Evolutionary conservation across 257 asterid species (phyloP), one percentile per base, ranked within the genome.

Genomic region (Scutellaria minor): DNA sequence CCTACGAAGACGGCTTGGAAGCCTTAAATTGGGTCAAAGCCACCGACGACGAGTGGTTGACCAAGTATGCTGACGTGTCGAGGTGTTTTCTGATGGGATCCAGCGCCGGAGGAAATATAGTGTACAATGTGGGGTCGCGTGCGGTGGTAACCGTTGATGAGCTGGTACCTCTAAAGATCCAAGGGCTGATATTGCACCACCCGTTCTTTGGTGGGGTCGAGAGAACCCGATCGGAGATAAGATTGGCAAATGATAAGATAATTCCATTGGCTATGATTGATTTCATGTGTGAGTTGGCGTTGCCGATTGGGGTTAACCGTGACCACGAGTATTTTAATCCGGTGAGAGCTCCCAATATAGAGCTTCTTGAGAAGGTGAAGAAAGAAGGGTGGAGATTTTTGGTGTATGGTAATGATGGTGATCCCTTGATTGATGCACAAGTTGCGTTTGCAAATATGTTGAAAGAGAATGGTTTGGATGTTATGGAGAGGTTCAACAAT

Each of bases 41-140:
- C 44, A 13, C 71, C 27, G 42, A 15, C 1, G 84, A 77, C 0
- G 90, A 85, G 27, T 80, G 90, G 88, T 6, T 89, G 46, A 60
- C 40, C 3, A 67, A 71, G 1, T 64, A 64, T 6, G 90, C 83
- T 0, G 92, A 89, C 31, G 37, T 86, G 5, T 81, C 90, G 0
- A 83, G 51, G n/a, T 74, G 86, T n/a, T 88, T 73, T 41, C 66
- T 86, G 2, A 75, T 86, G 85, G 92, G 96, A 1, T 14, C 53
- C 1, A 89, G 92, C 53, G 82, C 92, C 0, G 95, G 92, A 4
- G 86, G 53, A 12, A 5, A 11, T 47, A 10, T 47, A 3, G 53
- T 47, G 4, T 47, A 47, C 15, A 10, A 9, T 10, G 75, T 74
- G 0, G 90, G 85, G 0, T 13, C 81, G 8, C 76, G 73, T 0